Percentiles rank a stretch among this genome's conserved stretches.
Evolutionary conservation across 768 basidiomycete genomes (phyloP).

Genomic region (Trametes villosa): DNA sequence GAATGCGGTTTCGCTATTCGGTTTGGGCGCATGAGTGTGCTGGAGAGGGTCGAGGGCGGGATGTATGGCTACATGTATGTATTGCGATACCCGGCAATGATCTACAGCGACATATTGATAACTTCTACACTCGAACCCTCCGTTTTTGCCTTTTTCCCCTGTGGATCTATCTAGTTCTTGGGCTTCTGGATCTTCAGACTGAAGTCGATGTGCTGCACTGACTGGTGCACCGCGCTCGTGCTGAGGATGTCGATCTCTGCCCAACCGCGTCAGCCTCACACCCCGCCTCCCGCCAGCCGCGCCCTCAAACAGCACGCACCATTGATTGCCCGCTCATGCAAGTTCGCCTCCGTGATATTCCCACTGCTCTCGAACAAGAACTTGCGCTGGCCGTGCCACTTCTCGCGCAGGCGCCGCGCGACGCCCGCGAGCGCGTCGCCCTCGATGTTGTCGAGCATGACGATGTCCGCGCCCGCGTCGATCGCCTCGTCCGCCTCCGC

Average conservation of each 20-base stretch:
- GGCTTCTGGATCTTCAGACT: constrained; percentile 92
- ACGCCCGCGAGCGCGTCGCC: constrained; percentile 70
- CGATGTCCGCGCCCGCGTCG: constrained; percentile 89
- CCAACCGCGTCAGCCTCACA: constrained; percentile 5
- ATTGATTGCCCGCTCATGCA: constrained; percentile 78
- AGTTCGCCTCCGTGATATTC: constrained; percentile 88
- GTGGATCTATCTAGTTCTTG: constrained; percentile 38
- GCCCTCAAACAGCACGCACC: constrained; percentile 56
- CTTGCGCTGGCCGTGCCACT: constrained; percentile 79
- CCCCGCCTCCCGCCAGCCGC: background rate
- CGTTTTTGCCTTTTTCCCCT: background rate
- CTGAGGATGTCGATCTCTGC: constrained; percentile 94
- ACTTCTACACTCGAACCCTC: constrained; percentile 5
- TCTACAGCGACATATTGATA: constrained; percentile 2
- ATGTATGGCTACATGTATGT: constrained; percentile 11
- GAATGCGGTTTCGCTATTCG: constrained; percentile 77
- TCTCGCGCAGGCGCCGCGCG: constrained; percentile 72
- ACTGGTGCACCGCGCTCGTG: constrained; percentile 89
- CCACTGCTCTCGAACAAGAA: constrained; percentile 95
- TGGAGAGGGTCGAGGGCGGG: background rate
- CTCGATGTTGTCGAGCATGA: constrained; percentile 95
- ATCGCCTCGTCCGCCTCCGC: constrained; percentile 97
- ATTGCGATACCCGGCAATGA: background rate
- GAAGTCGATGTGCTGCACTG: constrained; percentile 93
- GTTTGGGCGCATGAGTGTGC: constrained; percentile 26